Evolutionary conservation across 2,329 filamentous ascomycete species (phyloP).

Genomic region (Microsporum ferrugineum): DNA sequence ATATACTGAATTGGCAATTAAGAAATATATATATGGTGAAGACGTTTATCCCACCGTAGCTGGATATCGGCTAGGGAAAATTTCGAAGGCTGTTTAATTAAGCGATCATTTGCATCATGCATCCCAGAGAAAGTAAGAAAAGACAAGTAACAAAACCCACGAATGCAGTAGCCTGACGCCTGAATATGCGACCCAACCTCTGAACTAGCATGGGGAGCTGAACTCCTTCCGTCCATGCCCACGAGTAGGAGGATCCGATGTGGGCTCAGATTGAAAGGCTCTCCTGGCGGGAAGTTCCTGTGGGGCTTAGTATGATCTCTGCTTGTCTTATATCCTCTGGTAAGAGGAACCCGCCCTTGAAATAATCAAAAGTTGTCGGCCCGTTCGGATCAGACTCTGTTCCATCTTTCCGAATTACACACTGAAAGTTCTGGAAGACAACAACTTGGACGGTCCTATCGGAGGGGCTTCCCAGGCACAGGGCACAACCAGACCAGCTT

Average conservation of each 20-base stretch:
- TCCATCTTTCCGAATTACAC: not conserved
- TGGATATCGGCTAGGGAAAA: no score
- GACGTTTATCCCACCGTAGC: no score
- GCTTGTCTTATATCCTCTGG: not conserved
- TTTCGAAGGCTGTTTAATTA: no score
- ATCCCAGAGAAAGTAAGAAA: not conserved
- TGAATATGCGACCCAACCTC: not conserved
- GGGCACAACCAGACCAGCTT: constrained; percentile 3
- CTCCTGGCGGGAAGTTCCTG: not conserved
- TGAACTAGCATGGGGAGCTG: not conserved
- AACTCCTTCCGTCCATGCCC: not conserved
- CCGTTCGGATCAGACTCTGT: not conserved
- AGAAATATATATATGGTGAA: no score
- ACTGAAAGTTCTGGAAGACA: constrained; percentile 8
- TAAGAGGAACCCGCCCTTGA: not conserved
- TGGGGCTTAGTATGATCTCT: not conserved
- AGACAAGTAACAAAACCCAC: not conserved
- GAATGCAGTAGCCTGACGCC: not conserved
- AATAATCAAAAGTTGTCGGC: not conserved
- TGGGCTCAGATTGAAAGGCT: not conserved
- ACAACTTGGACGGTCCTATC: constrained; percentile 1
- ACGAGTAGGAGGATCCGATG: not conserved
- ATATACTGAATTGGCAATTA: no score
- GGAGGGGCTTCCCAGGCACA: constrained; percentile 1
- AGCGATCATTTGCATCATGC: no score